Evolutionary conservation across 495 filamentous ascomycete species (phyloP), one percentile per base, ranked within the genome.

Genomic region (Tuber aestivum): DNA sequence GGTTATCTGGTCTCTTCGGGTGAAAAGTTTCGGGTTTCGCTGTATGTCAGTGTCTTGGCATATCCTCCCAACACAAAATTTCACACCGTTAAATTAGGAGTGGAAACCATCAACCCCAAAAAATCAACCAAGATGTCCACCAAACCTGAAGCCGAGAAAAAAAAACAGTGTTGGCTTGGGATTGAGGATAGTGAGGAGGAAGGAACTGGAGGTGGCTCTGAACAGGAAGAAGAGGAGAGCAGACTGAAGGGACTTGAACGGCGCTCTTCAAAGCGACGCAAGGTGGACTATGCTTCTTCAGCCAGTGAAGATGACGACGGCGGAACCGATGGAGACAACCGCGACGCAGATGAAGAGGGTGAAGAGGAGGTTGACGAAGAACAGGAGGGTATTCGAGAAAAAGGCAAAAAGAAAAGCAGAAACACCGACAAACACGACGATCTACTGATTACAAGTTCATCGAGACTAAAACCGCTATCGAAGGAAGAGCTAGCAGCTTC

Each of bases 261-360:
- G 21, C 79, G 80, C 16, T 44, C 72, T 61, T 84, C 87, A n/a
- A 97, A 96, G 85, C 87, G 93, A 78, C 88, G 90, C 76, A 90
- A 88, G 84, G 79, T 88, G 42, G 80, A 84, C 27, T 83, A 77
- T 82, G 76, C 27, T 32, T 41, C 70, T 35, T 73, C 78, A 80
- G 75, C 83, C 37, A 83, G 82, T 72, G 85, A 86, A 71, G 84
- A 85, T 44, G 84, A 86, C 37, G 86, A 87, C 21, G 85, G 85
- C n/a, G 84, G 83, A 38, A 79, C 82, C 75, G 84, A 82, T 42
- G 79, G 79, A 38, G 72, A 32, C 5, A 82, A 75, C 76, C 82
- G 83, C 70, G 78, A 75, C 14, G 83, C 86, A 23, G 84, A 84
- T 23, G 84, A 83, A 10, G 79, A 65, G 48, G 84, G 84, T 27